Evolutionary conservation across 2,329 filamentous ascomycete species (phyloP).

Genomic region (Colletotrichum tropicicola): DNA sequence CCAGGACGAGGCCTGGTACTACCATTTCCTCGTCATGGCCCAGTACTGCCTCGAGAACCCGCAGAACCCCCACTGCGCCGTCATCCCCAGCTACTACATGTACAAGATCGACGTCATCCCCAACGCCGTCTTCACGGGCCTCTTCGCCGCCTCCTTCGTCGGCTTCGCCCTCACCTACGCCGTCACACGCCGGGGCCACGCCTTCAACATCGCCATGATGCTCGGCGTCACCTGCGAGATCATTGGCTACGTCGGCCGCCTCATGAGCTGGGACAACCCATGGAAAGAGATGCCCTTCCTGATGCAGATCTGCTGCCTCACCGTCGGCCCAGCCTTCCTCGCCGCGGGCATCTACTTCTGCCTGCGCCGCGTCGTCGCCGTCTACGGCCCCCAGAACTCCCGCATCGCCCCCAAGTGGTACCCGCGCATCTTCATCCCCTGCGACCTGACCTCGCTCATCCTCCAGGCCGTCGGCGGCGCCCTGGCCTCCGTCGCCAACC

Average conservation of each 20-base stretch:
- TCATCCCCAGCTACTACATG: slow-evolving; percentile 52
- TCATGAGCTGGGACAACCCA: slow-evolving; percentile 63
- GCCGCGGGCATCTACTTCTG: slow-evolving; percentile 72
- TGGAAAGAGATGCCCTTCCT: slow-evolving; percentile 58
- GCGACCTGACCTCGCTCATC: slow-evolving; percentile 68
- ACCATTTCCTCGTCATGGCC: background rate
- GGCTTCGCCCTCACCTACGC: slow-evolving; percentile 50
- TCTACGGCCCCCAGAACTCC: slow-evolving; percentile 58
- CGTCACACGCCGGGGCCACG: slow-evolving; percentile 54
- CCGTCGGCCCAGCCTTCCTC: slow-evolving; percentile 72
- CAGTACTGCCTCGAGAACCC: slow-evolving; percentile 41
- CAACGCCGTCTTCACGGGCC: slow-evolving; percentile 59
- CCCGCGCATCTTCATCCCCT: slow-evolving; percentile 68
- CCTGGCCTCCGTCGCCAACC: slow-evolving; percentile 54
- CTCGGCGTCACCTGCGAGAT: slow-evolving; percentile 64
- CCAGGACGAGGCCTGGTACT: background rate
- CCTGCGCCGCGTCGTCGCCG: slow-evolving; percentile 58
- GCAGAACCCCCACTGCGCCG: slow-evolving; percentile 36
- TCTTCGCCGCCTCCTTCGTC: slow-evolving; percentile 58
- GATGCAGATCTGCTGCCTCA: slow-evolving; percentile 69
- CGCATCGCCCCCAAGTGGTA: slow-evolving; percentile 56
- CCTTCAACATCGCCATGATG: slow-evolving; percentile 62
- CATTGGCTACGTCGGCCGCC: slow-evolving; percentile 66
- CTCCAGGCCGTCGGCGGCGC: slow-evolving; percentile 70
- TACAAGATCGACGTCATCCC: slow-evolving; percentile 63